Evolutionary conservation across 2,329 filamentous ascomycete species (phyloP).

Genomic region (Arthrinium phaeospermum): DNA sequence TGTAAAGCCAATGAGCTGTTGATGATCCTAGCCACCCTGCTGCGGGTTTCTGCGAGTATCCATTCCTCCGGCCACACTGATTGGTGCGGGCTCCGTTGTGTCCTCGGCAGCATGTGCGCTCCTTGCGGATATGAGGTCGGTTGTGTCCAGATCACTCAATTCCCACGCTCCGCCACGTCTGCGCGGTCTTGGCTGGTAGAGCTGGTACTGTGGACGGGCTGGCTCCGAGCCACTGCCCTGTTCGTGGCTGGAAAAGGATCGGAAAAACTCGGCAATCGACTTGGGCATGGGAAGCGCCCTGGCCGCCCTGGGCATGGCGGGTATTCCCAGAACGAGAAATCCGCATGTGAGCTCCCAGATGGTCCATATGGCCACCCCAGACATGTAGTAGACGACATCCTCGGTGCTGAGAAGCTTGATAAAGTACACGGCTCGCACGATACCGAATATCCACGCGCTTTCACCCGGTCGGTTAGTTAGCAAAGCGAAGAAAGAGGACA

Average conservation of each 20-base stretch:
- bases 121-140: background rate
- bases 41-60: too few relatives aligned
- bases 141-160: background rate
- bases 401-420: background rate
- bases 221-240: background rate
- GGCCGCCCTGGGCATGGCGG: background rate
- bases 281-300: too few relatives aligned
- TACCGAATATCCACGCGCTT: background rate
- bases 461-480: background rate
- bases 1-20: too few relatives aligned
- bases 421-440: background rate
- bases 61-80: too few relatives aligned
- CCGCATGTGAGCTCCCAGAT: background rate
- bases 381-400: background rate
- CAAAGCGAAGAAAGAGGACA: background rate
- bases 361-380: background rate
- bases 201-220: background rate
- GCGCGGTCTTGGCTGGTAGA: background rate
- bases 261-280: background rate
- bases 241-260: background rate
- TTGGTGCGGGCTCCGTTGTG: too few relatives aligned
- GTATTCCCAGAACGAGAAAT: background rate
- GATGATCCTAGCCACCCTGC: too few relatives aligned
- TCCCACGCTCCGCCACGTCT: background rate
- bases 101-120: background rate